These are phyloP conservation scores for Biscogniauxia mediterranea DNA, from an alignment of 2,329 filamentous ascomycete species.

Conservation along the genomic window DNA sequence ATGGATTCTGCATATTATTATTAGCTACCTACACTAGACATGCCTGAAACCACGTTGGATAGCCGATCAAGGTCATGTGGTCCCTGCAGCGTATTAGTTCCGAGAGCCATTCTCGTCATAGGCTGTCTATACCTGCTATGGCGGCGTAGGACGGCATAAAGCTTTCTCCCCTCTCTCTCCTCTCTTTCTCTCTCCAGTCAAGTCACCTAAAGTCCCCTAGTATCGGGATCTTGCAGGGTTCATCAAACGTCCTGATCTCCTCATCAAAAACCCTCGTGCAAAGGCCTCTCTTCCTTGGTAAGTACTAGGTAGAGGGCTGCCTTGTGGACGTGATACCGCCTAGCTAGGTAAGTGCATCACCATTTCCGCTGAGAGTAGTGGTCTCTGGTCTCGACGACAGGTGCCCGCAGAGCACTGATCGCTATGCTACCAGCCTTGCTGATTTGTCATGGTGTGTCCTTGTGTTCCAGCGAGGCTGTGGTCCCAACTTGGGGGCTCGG, in stretches of 20 bases:
- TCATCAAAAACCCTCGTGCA: no score
- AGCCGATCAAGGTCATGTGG: not conserved
- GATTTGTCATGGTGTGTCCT: not conserved
- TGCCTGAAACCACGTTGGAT: not conserved
- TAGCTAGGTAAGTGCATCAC: not conserved
- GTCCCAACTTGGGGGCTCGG: not conserved
- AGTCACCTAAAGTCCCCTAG: no score
- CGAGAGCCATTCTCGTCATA: not conserved
- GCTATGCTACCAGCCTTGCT: not conserved
- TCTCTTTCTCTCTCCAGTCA: no score
- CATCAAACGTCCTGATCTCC: no score
- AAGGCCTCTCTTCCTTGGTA: no score
- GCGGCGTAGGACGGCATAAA: not conserved
- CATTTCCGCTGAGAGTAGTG: not conserved
- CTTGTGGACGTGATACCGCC: not conserved
- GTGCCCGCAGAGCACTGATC: not conserved
- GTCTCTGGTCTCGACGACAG: not conserved
- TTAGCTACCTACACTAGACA: not conserved
- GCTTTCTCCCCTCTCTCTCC: not conserved
- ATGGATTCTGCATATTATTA: no score
- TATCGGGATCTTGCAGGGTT: no score
- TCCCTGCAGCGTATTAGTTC: not conserved
- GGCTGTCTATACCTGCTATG: not conserved
- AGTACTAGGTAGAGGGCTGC: no score
- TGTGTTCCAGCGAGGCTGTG: not conserved